phyloP scores from a whole-genome alignment of 2,329 filamentous ascomycete genomes.

The Fusarium dimerum region DNA sequence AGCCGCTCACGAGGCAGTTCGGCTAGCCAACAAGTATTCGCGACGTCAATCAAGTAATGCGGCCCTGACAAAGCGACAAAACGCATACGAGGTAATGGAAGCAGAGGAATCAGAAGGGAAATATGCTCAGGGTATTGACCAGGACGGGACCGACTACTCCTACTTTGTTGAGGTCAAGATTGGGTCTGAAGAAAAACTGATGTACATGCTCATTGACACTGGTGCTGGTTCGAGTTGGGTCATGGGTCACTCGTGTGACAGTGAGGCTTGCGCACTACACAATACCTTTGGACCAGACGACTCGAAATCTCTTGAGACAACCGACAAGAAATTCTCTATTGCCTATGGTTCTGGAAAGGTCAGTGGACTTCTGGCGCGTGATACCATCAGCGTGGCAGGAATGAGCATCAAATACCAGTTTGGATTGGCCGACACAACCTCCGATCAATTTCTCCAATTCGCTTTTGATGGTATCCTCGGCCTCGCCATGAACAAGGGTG shows the following conservation, averaged over 20 bases:
- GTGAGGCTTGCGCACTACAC: slow-evolving; percentile 67
- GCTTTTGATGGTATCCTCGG: slow-evolving; percentile 89
- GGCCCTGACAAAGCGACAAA: slow-evolving; percentile 40
- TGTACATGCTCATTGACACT: slow-evolving; percentile 67
- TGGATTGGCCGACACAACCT: slow-evolving; percentile 71
- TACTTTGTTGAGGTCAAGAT: slow-evolving; percentile 62
- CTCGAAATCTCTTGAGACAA: slow-evolving; percentile 63
- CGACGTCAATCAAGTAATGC: slow-evolving; percentile 15
- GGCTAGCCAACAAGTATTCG: slow-evolving; percentile 43
- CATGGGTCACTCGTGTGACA: slow-evolving; percentile 70
- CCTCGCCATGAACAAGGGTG: slow-evolving; percentile 63
- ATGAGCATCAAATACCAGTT: slow-evolving; percentile 67
- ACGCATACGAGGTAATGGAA: slow-evolving; percentile 48
- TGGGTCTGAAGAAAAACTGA: slow-evolving; percentile 53
- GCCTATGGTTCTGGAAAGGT: slow-evolving; percentile 79
- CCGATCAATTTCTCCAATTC: slow-evolving; percentile 73
- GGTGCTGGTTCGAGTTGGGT: slow-evolving; percentile 79
- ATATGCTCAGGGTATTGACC: slow-evolving; percentile 57
- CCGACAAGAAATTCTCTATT: slow-evolving; percentile 60
- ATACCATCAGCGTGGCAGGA: slow-evolving; percentile 67
- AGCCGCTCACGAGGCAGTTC: slow-evolving; percentile 40
- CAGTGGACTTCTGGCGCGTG: slow-evolving; percentile 63
- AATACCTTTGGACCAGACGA: slow-evolving; percentile 66
- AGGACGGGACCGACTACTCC: slow-evolving; percentile 66
- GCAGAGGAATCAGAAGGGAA: slow-evolving; percentile 47